Conservation (phyloP, 257 asterid genomes). For the Gentiana macrophylla region DNA sequence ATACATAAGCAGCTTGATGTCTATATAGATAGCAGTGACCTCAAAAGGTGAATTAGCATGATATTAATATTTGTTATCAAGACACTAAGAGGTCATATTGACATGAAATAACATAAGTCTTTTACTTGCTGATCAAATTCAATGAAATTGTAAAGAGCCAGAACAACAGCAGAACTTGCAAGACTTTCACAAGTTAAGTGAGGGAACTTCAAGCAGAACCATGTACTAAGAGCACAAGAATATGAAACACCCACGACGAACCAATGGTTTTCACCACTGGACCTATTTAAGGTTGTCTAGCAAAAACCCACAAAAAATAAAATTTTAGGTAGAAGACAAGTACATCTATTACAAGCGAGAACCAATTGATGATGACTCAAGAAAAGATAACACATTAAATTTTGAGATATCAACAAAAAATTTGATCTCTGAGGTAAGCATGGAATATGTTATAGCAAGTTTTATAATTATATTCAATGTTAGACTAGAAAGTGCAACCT, state of each 20-base stretch:
- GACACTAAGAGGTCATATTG: neutral
- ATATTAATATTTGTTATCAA: too few relatives aligned
- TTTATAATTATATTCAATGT: neutral
- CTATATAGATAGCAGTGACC: neutral
- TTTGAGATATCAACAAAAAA: too few relatives aligned
- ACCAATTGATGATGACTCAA: too few relatives aligned
- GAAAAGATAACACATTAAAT: too few relatives aligned
- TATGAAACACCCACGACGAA: constrained; percentile 82
- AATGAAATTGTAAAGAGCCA: constrained; percentile 61
- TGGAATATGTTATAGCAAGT: neutral
- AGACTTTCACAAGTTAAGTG: constrained; percentile 97
- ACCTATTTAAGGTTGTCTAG: constrained; percentile 62
- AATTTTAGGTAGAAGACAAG: neutral
- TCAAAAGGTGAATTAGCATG: neutral
- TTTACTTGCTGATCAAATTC: constrained; percentile 90
- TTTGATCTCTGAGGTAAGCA: too few relatives aligned
- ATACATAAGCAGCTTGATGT: too few relatives aligned
- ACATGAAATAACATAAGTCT: neutral
- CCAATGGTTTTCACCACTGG: constrained; percentile 69
- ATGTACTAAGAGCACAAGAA: constrained; percentile 91
- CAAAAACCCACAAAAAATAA: neutral
- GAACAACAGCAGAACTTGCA: constrained; percentile 95
- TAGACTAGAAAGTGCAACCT: neutral
- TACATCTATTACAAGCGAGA: neutral
- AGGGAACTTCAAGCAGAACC: constrained; percentile 96